These are phyloP conservation scores for Podaxis rugospora DNA, from an alignment of 768 basidiomycete genomes.

Conservation along the genomic window DNA sequence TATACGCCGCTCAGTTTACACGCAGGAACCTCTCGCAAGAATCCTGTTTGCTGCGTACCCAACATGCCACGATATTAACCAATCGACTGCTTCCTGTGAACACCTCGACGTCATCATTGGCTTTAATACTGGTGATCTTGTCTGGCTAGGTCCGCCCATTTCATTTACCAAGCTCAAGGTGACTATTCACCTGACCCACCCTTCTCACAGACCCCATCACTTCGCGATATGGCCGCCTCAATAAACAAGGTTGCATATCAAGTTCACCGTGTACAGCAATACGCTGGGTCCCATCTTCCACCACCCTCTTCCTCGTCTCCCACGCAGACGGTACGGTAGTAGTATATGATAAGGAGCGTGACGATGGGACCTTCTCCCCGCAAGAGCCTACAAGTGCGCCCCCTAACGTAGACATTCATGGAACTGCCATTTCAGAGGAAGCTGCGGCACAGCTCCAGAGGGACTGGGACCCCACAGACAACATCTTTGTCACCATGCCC, in stretches of 20 bases:
- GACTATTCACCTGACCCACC: slow-evolving; percentile 9
- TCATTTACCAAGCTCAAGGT: background rate
- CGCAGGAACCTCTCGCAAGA: slow-evolving; percentile 79
- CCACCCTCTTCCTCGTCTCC: slow-evolving; percentile 79
- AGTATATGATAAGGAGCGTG: slow-evolving; percentile 87
- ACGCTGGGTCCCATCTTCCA: slow-evolving; percentile 80
- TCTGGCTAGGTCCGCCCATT: slow-evolving; percentile 78
- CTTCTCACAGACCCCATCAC: slow-evolving; percentile 62
- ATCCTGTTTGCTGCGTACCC: slow-evolving; percentile 85
- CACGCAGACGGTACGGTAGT: slow-evolving; percentile 89
- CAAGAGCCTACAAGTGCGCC: slow-evolving; percentile 42
- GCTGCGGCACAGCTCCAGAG: slow-evolving; percentile 26
- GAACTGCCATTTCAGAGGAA: slow-evolving; percentile 17
- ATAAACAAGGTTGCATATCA: slow-evolving; percentile 82
- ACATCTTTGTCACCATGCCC: slow-evolving; percentile 75
- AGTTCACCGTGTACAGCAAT: slow-evolving; percentile 84
- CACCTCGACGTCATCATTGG: slow-evolving; percentile 88
- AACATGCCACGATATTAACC: slow-evolving; percentile 89
- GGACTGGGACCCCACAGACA: slow-evolving; percentile 76
- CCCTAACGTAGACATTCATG: slow-evolving; percentile 12
- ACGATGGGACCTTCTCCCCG: slow-evolving; percentile 73
- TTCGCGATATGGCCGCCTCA: slow-evolving; percentile 79
- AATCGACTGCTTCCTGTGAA: slow-evolving; percentile 69
- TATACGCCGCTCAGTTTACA: background rate
- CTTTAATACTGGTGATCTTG: slow-evolving; percentile 89